Percentiles rank a stretch among this genome's conserved stretches.
phyloP scores from a whole-genome alignment of 164 flowering plant species.

The Litsea cubeba region DNA sequence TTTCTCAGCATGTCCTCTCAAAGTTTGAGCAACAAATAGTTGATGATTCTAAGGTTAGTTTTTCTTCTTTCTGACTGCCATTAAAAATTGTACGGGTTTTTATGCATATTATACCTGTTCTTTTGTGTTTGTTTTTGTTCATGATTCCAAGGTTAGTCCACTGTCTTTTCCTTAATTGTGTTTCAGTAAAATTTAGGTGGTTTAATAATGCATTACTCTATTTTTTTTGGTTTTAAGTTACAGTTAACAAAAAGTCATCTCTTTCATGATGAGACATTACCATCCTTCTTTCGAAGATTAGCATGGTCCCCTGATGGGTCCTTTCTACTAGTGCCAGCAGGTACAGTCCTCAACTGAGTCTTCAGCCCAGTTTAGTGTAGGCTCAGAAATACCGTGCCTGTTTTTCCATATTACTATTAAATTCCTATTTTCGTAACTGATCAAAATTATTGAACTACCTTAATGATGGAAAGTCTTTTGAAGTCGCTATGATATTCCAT shows the following conservation, averaged over 20 bases:
- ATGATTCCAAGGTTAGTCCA: no score
- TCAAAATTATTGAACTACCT: neutral
- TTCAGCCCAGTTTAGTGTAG: constrained; percentile 8
- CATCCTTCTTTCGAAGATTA: constrained; percentile 95
- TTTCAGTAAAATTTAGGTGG: neutral
- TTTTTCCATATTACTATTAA: no score
- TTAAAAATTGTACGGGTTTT: neutral
- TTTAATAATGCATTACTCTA: neutral
- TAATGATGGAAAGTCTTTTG: neutral
- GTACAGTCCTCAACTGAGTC: constrained; percentile 30
- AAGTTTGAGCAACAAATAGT: constrained; percentile 50
- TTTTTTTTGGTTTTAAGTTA: constrained; percentile 15
- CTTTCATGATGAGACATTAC: constrained; percentile 95
- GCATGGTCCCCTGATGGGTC: constrained; percentile 99
- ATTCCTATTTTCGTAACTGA: no score
- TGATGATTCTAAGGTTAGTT: constrained; percentile 70
- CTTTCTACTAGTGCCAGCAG: constrained; percentile 91
- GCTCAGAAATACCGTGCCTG: neutral
- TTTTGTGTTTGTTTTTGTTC: no score
- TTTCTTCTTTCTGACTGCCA: neutral
- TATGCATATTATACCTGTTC: no score
- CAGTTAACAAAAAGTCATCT: constrained; percentile 61
- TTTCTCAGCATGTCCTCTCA: constrained; percentile 69
- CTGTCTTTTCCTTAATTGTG: neutral
- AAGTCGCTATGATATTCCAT: neutral